Evolutionary conservation across 306 rosid genomes (phyloP), one percentile per base, ranked within the genome.

Genomic region (Dicorynia guianensis): DNA sequence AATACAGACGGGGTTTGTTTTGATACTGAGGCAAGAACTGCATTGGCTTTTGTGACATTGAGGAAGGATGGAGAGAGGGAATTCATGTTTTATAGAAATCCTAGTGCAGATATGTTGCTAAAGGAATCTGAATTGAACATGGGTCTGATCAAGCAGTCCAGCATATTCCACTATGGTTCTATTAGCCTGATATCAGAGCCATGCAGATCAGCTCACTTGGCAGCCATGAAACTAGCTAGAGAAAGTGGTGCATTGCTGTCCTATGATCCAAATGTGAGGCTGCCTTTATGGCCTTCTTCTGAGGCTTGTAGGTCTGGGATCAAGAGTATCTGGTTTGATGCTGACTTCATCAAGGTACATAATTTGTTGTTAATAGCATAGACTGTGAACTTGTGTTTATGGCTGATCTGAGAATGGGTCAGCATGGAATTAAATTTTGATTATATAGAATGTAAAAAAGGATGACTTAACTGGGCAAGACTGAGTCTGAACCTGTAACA

Each of bases 81-180:
- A 76, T 89, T 89, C 84, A 87, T 89, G 91, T 87, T 89, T 55
- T 89, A 89, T 17, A 83, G 94, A 34, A 89, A 89, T 13, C 94
- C 94, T 0, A 25, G 30, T 2, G 30, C 30, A 25, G 30, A 25
- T 25, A 25, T 25, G 30, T 25, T 25, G 30, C 30, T 25, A 25
- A 25, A 25, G 30, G 30, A 25, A 2, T 25, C 30, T 25, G 30
- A 89, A 61, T 66, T 89, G 52, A 85, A 89, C 1, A 59, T 71
- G 68, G 78, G 52, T 72, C 57, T 87, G 79, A 85, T 89, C 15
- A 83, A 87, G 83, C 2, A 71, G 71, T 74, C 86, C 33, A 89
- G 81, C 83, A 83, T 89, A 44, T 89, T 87, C 79, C 94, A 89
- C 38, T 89, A 81, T 77, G 94, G 94, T 59, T 89, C 94, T 14